phyloP scores from a whole-genome alignment of 2,329 filamentous ascomycete species.

The Xylaria sp. region DNA sequence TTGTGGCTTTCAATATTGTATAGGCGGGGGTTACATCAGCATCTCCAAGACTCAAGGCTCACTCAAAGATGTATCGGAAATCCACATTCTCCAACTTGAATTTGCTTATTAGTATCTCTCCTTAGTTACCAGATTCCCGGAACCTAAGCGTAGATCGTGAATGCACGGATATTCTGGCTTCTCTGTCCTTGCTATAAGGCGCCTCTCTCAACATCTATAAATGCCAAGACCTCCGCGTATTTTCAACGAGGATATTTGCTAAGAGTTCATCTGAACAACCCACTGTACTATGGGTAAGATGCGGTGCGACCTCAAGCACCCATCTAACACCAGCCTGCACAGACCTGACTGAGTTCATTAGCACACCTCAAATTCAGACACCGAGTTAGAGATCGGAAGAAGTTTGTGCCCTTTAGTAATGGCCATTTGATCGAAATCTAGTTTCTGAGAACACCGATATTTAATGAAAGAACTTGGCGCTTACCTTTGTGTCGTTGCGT shows the following conservation, averaged over 20 bases:
- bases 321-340: background rate
- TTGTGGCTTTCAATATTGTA: background rate
- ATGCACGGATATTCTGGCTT: background rate
- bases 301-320: background rate
- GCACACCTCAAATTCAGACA: background rate
- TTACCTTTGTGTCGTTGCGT: too few relatives aligned
- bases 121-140: background rate
- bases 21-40: background rate
- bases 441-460: too few relatives aligned
- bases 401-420: too few relatives aligned
- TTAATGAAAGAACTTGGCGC: too few relatives aligned
- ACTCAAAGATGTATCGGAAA: too few relatives aligned
- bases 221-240: background rate
- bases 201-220: background rate
- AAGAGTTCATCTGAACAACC: background rate
- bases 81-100: too few relatives aligned
- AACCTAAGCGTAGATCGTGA: background rate
- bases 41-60: too few relatives aligned
- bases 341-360: background rate
- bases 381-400: too few relatives aligned
- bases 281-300: background rate
- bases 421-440: too few relatives aligned
- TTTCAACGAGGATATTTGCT: background rate
- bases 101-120: background rate
- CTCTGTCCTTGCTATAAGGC: background rate